Evolutionary conservation across 495 filamentous ascomycete genomes (phyloP).

Genomic region (Neurospora cerealis): DNA sequence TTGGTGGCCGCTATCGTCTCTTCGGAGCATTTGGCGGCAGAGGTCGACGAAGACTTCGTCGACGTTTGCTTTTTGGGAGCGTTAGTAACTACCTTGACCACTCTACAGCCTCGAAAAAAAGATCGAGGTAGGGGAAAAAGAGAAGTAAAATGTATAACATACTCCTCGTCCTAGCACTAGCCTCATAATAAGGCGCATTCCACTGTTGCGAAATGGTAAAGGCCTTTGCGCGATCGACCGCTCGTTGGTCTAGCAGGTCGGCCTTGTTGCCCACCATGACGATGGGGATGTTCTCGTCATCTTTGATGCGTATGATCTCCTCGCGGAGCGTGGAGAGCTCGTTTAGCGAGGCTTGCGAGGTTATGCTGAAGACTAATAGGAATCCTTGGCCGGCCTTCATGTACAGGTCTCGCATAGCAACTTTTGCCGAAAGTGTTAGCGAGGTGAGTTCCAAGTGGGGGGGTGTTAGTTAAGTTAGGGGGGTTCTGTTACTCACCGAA

Average conservation of each 20-base stretch:
- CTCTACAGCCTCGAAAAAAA: no score
- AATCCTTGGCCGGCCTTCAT: conserved; percentile 98
- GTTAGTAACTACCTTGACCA: not conserved
- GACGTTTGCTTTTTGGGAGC: conserved; percentile 56
- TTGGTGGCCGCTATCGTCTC: conserved; percentile 42
- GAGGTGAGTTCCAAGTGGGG: not conserved
- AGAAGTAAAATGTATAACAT: no score
- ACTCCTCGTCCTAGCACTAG: conserved; percentile 66
- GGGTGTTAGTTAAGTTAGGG: not conserved
- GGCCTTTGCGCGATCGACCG: conserved; percentile 70
- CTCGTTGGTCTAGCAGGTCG: conserved; percentile 85
- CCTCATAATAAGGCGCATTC: conserved; percentile 94
- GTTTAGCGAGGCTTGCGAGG: conserved; percentile 70
- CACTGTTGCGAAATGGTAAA: conserved; percentile 83
- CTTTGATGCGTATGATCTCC: conserved; percentile 95
- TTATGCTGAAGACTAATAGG: conserved; percentile 95
- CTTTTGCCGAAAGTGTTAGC: conserved; percentile 18
- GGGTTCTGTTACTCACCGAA: conserved; percentile 60
- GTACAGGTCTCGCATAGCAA: conserved; percentile 74
- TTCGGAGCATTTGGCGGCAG: conserved; percentile 81
- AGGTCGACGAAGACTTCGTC: conserved; percentile 93
- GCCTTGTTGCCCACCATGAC: conserved; percentile 98
- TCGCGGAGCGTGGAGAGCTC: conserved; percentile 85
- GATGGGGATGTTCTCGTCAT: conserved; percentile 81
- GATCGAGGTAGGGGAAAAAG: no score